Conservation (phyloP, 2,329 filamentous ascomycete species). For the Dryadomyces sulphureus region DNA sequence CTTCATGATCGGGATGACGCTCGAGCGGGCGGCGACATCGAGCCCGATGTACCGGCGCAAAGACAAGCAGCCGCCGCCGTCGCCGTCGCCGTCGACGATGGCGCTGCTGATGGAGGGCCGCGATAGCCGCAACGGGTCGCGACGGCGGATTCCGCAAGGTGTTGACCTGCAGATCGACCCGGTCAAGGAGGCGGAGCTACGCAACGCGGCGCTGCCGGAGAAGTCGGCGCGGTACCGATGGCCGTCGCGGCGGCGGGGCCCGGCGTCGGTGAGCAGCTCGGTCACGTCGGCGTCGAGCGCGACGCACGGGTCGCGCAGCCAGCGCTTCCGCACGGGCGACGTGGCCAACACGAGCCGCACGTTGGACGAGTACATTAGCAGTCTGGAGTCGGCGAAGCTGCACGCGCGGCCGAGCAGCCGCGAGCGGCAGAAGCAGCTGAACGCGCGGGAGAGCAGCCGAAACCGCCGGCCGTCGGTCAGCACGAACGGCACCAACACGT, state of each 20-base stretch:
- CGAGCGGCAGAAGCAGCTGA: conserved; percentile 26
- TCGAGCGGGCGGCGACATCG: conserved; percentile 52
- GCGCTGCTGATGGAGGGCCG: conserved; percentile 45
- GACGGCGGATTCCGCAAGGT: conserved; percentile 64
- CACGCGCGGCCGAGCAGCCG: conserved; percentile 40
- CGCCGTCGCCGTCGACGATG: conserved; percentile 51
- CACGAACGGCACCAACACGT: conserved; percentile 3
- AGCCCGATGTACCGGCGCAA: conserved; percentile 41
- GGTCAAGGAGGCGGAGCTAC: conserved; percentile 27
- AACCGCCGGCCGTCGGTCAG: conserved; percentile 2
- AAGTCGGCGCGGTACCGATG: conserved; percentile 40
- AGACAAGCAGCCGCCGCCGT: conserved; percentile 43
- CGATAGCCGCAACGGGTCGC: conserved; percentile 52
- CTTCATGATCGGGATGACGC: conserved; percentile 26
- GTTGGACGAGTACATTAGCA: conserved; percentile 75
- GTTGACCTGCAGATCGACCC: conserved; percentile 42
- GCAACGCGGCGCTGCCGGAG: conserved; percentile 42
- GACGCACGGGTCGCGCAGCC: conserved; percentile 22
- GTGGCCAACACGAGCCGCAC: conserved; percentile 42
- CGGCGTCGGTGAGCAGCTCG: conserved; percentile 42
- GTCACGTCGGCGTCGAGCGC: conserved; percentile 40
- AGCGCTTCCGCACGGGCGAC: conserved; percentile 27
- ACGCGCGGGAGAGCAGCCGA: conserved; percentile 26
- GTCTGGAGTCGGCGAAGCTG: conserved; percentile 60
- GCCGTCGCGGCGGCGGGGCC: conserved; percentile 36